Conservation (phyloP, 805 yeast species). For the Cyberlindnera galapagoensis region DNA sequence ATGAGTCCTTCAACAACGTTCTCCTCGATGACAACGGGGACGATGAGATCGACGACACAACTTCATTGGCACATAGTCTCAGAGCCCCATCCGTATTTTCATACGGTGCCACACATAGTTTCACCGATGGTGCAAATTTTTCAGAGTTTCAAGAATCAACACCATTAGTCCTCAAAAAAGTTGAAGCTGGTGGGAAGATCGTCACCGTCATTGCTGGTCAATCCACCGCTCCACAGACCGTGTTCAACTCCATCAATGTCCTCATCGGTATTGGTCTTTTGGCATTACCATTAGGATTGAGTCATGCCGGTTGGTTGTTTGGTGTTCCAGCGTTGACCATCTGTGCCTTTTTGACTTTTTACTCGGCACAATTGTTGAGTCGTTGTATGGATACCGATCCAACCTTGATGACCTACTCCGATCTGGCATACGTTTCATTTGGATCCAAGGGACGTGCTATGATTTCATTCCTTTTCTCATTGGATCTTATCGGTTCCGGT, state of each 20-base stretch:
- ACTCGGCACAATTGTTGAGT: conserved; percentile 71
- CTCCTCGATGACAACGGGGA: conserved; percentile 24
- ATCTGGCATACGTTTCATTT: conserved; percentile 79
- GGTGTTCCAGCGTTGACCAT: conserved; percentile 53
- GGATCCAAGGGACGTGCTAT: conserved; percentile 70
- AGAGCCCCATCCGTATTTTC: conserved; percentile 26
- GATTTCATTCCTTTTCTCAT: conserved; percentile 66
- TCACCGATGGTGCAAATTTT: conserved; percentile 26
- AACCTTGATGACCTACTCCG: conserved; percentile 81
- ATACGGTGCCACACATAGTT: conserved; percentile 26
- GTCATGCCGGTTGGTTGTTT: conserved; percentile 64
- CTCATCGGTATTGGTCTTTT: conserved; percentile 71
- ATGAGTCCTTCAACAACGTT: conserved; percentile 11
- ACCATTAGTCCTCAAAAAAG: conserved; percentile 49
- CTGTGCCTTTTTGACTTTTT: conserved; percentile 64
- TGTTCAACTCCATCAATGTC: conserved; percentile 71
- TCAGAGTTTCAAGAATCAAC: conserved; percentile 42
- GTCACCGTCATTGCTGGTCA: conserved; percentile 74
- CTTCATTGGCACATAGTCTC: conserved; percentile 28
- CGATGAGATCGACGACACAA: conserved; percentile 33
- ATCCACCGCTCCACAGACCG: conserved; percentile 73
- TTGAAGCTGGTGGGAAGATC: conserved; percentile 69
- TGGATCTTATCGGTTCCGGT: conserved; percentile 77
- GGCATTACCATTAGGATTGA: conserved; percentile 66
- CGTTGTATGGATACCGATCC: conserved; percentile 75